A percentile compares a stretch with the other conserved stretches of the same genome.
Evolutionary conservation across 805 yeast genomes (phyloP).

Genomic region (Candida pini): DNA sequence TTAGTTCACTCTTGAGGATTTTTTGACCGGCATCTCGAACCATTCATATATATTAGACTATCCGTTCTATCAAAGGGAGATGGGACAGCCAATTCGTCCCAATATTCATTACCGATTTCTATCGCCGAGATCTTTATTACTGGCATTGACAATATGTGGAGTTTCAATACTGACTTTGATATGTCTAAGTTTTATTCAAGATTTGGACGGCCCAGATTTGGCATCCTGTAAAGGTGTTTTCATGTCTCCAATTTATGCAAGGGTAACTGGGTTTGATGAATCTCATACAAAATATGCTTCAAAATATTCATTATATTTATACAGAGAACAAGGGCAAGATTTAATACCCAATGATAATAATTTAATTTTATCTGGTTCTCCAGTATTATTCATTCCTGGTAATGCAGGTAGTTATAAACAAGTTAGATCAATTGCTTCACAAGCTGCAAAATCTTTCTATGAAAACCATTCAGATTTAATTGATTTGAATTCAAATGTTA

Average conservation of each 20-base stretch:
- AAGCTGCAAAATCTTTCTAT: constrained; percentile 52
- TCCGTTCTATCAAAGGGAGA: too few species aligned
- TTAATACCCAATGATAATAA: constrained; percentile 40
- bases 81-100: too few species aligned
- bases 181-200: constrained; percentile 22
- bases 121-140: constrained; percentile 13
- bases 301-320: constrained; percentile 79
- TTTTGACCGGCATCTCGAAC: too few species aligned
- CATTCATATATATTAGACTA: too few species aligned
- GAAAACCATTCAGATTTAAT: constrained; percentile 26
- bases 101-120: too few species aligned
- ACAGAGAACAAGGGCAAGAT: constrained; percentile 77
- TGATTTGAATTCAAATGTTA: constrained; percentile 27
- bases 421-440: constrained; percentile 87
- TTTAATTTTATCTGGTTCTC: constrained; percentile 56
- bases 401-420: constrained; percentile 94
- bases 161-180: constrained; percentile 21
- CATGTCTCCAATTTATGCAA: constrained; percentile 83
- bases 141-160: constrained; percentile 18
- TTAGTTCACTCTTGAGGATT: too few species aligned
- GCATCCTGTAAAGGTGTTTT: constrained; percentile 58
- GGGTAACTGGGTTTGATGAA: constrained; percentile 67
- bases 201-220: constrained; percentile 39
- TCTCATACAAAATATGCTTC: constrained; percentile 63
- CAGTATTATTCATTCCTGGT: constrained; percentile 92